phyloP scores from a whole-genome alignment of 1,284 basidiomycete species.

The Phylloporus sp. region DNA sequence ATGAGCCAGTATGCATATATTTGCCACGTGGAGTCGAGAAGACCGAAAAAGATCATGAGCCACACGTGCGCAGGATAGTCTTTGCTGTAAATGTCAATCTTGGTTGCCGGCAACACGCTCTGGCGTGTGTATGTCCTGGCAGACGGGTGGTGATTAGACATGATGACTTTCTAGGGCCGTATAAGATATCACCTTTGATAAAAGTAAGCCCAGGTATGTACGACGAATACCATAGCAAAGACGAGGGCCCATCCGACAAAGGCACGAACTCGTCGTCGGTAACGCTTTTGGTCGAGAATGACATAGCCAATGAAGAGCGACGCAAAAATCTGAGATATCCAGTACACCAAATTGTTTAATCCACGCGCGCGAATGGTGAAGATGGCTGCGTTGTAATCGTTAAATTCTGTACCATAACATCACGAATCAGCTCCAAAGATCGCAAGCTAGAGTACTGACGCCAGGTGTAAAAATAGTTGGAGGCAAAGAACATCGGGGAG shows the following conservation, averaged over 20 bases:
- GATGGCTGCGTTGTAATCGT: background rate
- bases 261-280: background rate
- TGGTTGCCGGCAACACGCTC: background rate
- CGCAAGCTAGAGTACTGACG: background rate
- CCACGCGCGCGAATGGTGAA: background rate
- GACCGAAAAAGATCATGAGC: constrained; percentile 46
- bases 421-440: background rate
- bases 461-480: background rate
- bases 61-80: constrained; percentile 40
- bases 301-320: background rate
- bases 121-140: constrained; percentile 32
- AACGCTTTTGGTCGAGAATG: background rate
- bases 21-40: constrained; percentile 51
- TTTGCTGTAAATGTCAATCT: constrained; percentile 35
- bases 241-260: background rate
- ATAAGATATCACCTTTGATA: background rate
- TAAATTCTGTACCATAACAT: background rate
- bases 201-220: background rate
- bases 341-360: background rate
- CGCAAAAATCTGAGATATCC: background rate
- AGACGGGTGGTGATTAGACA: no score
- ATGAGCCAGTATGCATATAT: constrained; percentile 48
- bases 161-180: no score
- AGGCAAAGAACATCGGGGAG: background rate
- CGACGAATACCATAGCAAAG: background rate